A percentile compares a stretch with the other conserved stretches of the same genome.
Conservation (phyloP, 2,329 filamentous ascomycete genomes). For the Dothidotthia symphoricarpi region DNA sequence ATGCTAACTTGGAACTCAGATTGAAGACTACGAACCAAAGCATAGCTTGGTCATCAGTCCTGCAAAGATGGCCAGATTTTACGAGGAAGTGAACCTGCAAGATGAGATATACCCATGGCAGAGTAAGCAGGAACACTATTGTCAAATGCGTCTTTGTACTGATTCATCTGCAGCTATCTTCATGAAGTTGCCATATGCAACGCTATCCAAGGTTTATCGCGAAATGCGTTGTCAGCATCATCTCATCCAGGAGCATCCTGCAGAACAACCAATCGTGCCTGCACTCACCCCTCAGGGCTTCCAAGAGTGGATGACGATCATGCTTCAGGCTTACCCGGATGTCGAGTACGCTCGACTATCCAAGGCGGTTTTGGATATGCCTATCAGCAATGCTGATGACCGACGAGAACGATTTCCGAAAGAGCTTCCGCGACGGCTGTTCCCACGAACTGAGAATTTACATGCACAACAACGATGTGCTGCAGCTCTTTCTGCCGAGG, state of each 20-base stretch:
- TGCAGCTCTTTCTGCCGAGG: slow-evolving; percentile 56
- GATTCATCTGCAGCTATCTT: slow-evolving; percentile 40
- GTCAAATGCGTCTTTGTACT: not conserved
- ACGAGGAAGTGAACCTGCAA: slow-evolving; percentile 63
- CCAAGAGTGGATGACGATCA: slow-evolving; percentile 64
- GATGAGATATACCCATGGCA: slow-evolving; percentile 68
- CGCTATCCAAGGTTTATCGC: slow-evolving; percentile 48
- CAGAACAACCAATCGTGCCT: slow-evolving; percentile 46
- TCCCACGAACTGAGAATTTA: slow-evolving; percentile 61
- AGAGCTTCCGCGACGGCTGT: slow-evolving; percentile 69
- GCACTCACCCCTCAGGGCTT: slow-evolving; percentile 50
- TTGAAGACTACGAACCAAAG: slow-evolving; percentile 67
- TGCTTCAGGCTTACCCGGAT: slow-evolving; percentile 74
- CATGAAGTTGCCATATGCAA: slow-evolving; percentile 42
- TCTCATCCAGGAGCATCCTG: slow-evolving; percentile 46
- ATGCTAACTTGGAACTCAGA: slow-evolving; percentile 45
- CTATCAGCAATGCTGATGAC: slow-evolving; percentile 64
- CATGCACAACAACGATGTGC: slow-evolving; percentile 61
- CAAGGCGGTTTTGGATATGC: slow-evolving; percentile 66
- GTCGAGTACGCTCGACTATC: slow-evolving; percentile 69
- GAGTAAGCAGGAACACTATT: slow-evolving; percentile 48
- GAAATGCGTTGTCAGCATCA: slow-evolving; percentile 51
- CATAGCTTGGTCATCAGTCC: slow-evolving; percentile 71
- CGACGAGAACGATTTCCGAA: slow-evolving; percentile 74
- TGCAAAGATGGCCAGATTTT: slow-evolving; percentile 71